A percentile compares a stretch with the other conserved stretches of the same genome.
Conservation (phyloP, 2,329 filamentous ascomycete species). For the Colletotrichum sp. region DNA sequence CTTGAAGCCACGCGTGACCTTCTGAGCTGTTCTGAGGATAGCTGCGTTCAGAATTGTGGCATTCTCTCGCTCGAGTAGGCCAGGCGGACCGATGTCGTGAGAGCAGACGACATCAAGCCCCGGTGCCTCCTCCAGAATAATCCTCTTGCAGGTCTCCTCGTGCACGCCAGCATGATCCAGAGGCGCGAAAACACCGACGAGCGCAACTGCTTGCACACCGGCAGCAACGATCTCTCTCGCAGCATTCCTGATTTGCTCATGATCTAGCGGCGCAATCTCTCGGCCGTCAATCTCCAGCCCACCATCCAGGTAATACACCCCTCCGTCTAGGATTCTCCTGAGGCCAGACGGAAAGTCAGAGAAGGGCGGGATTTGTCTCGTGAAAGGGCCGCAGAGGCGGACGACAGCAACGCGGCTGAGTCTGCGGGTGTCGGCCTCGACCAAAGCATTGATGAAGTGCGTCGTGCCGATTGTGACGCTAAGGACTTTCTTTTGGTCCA, state of each 20-base stretch:
- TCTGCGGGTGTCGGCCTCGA: conserved; percentile 47
- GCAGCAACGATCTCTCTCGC: conserved; percentile 36
- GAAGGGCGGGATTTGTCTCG: conserved; percentile 48
- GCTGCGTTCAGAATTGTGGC: conserved; percentile 60
- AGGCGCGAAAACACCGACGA: conserved; percentile 52
- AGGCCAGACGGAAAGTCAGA: conserved; percentile 48
- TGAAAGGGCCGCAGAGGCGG: conserved; percentile 50
- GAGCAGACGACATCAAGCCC: conserved; percentile 44
- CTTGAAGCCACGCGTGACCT: conserved; percentile 51
- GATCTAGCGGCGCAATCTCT: conserved; percentile 43
- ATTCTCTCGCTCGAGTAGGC: conserved; percentile 54
- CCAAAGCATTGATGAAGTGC: conserved; percentile 54
- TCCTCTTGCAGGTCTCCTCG: conserved; percentile 44
- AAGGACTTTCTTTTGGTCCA: conserved; percentile 42
- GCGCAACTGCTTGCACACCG: conserved; percentile 41
- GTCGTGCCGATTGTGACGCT: conserved; percentile 56
- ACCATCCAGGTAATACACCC: conserved; percentile 45
- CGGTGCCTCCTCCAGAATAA: conserved; percentile 41
- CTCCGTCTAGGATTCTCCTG: conserved; percentile 44
- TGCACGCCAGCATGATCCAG: conserved; percentile 45
- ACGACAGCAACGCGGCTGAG: conserved; percentile 50
- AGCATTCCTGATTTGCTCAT: conserved; percentile 38
- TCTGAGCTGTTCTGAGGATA: conserved; percentile 50
- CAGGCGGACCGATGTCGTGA: conserved; percentile 46
- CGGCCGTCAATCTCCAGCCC: conserved; percentile 53